Conservation (phyloP, 345 rosid genomes). For the Eucalyptus curtisii region DNA sequence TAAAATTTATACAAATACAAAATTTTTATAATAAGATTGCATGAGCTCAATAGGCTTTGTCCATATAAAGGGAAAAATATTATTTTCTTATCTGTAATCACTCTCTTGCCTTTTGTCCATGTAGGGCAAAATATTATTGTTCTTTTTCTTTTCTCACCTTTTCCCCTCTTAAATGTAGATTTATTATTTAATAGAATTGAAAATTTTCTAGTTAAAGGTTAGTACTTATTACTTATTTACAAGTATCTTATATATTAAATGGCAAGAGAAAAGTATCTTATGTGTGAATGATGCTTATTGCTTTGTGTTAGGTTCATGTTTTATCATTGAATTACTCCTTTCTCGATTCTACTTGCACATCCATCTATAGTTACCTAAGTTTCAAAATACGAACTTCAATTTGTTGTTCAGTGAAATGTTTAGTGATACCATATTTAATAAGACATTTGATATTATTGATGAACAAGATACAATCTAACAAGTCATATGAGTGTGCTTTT, state of each 20-base stretch:
- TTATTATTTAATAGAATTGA: background rate
- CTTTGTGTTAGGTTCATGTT: background rate
- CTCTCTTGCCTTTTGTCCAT: background rate
- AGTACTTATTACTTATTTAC: background rate
- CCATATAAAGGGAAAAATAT: background rate
- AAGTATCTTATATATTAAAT: background rate
- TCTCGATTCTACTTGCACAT: background rate
- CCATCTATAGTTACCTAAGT: background rate
- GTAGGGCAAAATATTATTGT: background rate
- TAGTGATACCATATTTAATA: background rate
- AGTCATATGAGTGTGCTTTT: background rate
- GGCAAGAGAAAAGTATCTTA: background rate
- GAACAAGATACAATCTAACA: background rate
- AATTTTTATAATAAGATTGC: too few relatives aligned
- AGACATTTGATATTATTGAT: background rate
- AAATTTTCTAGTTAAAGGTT: background rate
- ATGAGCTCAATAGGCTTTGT: too few relatives aligned
- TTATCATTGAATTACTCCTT: rapidly evolving
- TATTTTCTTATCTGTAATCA: too few relatives aligned
- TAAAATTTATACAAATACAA: too few relatives aligned
- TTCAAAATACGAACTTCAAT: background rate
- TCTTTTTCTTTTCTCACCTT: background rate
- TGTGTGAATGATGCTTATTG: background rate
- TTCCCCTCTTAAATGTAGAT: background rate
- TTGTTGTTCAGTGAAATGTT: background rate